Evolutionary conservation across 2,329 filamentous ascomycete genomes (phyloP).

Genomic region (Aureobasidium lini): DNA sequence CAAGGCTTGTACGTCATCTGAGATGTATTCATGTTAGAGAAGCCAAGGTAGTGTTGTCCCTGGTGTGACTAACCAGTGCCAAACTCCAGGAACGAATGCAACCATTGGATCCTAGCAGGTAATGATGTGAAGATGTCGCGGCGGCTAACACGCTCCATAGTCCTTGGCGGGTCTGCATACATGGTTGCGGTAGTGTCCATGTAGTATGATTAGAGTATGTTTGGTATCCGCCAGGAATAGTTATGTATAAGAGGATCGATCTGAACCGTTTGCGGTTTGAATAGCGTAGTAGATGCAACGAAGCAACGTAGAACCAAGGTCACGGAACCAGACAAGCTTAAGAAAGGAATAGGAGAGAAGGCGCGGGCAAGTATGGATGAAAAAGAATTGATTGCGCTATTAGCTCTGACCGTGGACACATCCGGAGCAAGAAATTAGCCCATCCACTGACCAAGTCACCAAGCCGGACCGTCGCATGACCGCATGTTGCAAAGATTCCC

Average conservation of each 20-base stretch:
- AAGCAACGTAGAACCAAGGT: constrained; percentile 1
- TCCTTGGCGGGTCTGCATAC: constrained; percentile 17
- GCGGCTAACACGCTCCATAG: constrained; percentile 56
- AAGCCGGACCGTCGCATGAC: background rate
- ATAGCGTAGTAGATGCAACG: background rate
- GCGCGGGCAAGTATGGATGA: background rate
- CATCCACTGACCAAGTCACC: background rate
- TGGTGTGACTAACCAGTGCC: constrained; percentile 17
- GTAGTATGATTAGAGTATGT: background rate
- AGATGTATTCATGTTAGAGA: constrained; percentile 15
- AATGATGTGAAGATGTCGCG: constrained; percentile 65
- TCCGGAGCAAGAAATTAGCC: constrained; percentile 4
- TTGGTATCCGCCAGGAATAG: background rate
- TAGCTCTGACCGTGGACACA: background rate
- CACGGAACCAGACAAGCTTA: background rate
- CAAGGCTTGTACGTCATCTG: constrained; percentile 66
- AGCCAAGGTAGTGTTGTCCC: background rate
- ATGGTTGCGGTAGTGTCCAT: background rate
- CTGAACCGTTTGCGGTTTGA: background rate
- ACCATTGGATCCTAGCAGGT: constrained; percentile 61
- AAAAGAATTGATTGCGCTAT: constrained; percentile 6
- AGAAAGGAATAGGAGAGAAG: background rate
- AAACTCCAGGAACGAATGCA: constrained; percentile 71
- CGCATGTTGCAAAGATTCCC: background rate
- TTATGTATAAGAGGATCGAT: background rate